Conservation (phyloP, 83 land plant genomes). For the Diphasiastrum complanatum region DNA sequence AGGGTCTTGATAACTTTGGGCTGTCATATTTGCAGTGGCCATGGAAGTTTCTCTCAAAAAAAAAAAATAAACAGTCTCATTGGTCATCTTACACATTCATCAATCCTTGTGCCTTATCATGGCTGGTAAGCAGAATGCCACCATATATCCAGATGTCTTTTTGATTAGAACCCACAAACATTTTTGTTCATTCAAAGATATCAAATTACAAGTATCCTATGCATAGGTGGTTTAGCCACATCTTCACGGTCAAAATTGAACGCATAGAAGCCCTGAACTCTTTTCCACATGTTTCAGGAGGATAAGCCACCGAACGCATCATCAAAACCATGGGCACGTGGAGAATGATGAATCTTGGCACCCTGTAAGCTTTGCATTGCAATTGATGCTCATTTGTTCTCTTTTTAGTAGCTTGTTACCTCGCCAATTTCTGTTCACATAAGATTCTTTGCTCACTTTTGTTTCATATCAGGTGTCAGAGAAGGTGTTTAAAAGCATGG, state of each 20-base stretch:
- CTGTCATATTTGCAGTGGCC: constrained; percentile 18
- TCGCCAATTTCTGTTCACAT: neutral
- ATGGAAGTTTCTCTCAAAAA: constrained; percentile 30
- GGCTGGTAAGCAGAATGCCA: constrained; percentile 21
- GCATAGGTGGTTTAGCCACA: neutral
- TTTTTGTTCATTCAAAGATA: neutral
- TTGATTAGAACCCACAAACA: neutral
- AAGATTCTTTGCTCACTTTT: neutral
- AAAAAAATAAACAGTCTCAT: constrained; percentile 18
- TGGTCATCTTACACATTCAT: constrained; percentile 26
- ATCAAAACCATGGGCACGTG: neutral
- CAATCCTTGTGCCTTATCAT: constrained; percentile 27
- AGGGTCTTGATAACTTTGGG: neutral
- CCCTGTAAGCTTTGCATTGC: neutral
- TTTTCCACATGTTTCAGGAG: constrained; percentile 13
- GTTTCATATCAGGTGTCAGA: constrained; percentile 59
- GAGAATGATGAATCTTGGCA: neutral
- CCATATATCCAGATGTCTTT: neutral
- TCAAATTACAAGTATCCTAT: neutral
- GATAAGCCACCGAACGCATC: constrained; percentile 15
- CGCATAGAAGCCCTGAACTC: no score
- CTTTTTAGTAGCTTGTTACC: neutral
- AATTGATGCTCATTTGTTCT: neutral
- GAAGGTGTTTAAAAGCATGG: constrained; percentile 41
- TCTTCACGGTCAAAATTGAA: no score